Evolutionary conservation across 768 basidiomycete species (phyloP).

Genomic region (Lactarius pseudohatsudake): DNA sequence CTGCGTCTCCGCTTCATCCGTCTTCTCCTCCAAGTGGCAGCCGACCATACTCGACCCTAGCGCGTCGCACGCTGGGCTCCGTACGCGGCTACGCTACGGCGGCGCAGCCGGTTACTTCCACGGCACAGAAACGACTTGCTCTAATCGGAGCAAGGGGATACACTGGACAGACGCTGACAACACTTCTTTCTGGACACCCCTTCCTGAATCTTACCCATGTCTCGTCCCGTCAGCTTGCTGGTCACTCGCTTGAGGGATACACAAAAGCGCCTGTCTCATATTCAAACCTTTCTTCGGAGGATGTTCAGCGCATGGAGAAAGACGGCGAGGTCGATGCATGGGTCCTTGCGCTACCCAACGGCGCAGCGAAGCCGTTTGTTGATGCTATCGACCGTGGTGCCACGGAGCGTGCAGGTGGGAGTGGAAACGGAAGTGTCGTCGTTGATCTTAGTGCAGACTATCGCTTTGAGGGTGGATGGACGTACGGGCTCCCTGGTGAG

Average conservation of each 20-base stretch:
- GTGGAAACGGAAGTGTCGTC: conserved; percentile 64
- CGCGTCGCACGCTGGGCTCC: conserved; percentile 48
- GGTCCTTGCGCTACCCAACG: conserved; percentile 99
- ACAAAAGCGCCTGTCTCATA: conserved; percentile 72
- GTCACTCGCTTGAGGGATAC: conserved; percentile 76
- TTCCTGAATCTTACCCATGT: conserved; percentile 90
- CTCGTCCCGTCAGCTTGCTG: conserved; percentile 92
- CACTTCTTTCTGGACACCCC: conserved; percentile 86
- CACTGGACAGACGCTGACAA: conserved; percentile 90
- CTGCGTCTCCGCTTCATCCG: conserved; percentile 56
- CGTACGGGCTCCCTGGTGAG: conserved; percentile 99
- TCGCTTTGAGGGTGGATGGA: conserved; percentile 93
- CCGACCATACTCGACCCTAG: conserved; percentile 60
- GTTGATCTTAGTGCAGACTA: conserved; percentile 95
- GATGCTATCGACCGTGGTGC: conserved; percentile 86
- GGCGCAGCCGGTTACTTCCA: conserved; percentile 44
- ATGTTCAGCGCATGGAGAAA: conserved; percentile 89
- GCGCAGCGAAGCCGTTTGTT: conserved; percentile 93
- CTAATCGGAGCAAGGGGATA: conserved; percentile 95
- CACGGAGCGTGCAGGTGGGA: conserved; percentile 43
- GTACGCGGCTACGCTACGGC: conserved; percentile 81
- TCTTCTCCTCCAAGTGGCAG: conserved; percentile 41
- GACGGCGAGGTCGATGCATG: conserved; percentile 92
- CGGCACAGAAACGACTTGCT: conserved; percentile 83
- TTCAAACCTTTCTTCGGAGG: conserved; percentile 71